A percentile compares a stretch with the other conserved stretches of the same genome.
Conservation (phyloP, 805 yeast genomes). For the Candida caryicola region DNA sequence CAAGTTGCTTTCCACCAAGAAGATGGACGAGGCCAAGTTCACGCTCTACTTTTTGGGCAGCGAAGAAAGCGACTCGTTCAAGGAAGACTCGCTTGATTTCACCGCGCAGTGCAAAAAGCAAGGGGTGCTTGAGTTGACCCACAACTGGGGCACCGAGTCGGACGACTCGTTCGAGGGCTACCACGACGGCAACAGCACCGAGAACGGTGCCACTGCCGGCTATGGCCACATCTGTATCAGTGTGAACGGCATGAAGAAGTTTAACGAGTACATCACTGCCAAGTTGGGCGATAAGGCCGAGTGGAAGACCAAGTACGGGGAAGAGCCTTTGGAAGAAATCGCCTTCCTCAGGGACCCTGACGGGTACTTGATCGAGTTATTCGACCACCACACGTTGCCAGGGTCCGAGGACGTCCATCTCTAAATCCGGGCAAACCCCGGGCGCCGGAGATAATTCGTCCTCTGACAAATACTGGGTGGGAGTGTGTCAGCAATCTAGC, state of each 20-base stretch:
- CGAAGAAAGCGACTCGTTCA: conserved; percentile 42
- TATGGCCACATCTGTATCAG: conserved; percentile 84
- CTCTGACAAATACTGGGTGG: too few relatives aligned
- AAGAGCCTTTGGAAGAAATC: conserved; percentile 50
- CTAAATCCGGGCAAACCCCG: too few relatives aligned
- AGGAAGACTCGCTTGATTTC: conserved; percentile 40
- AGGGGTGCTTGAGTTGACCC: conserved; percentile 83
- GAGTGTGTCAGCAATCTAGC: too few relatives aligned
- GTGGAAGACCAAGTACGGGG: conserved; percentile 58
- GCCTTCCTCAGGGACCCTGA: conserved; percentile 89
- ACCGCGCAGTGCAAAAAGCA: conserved; percentile 46
- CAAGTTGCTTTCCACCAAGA: conserved; percentile 59
- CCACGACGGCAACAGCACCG: conserved; percentile 71
- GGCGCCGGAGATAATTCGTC: too few relatives aligned
- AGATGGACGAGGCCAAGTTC: conserved; percentile 69
- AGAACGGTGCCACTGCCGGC: conserved; percentile 64
- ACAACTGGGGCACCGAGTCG: conserved; percentile 91
- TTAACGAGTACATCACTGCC: conserved; percentile 51
- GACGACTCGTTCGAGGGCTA: conserved; percentile 70
- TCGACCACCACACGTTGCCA: conserved; percentile 39
- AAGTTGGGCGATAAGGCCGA: conserved; percentile 41
- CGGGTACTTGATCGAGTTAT: conserved; percentile 78
- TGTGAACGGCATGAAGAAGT: conserved; percentile 57
- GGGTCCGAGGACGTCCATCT: background rate
- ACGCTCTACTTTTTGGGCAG: conserved; percentile 85